Conservation (phyloP, 495 filamentous ascomycete genomes). For the Hypoxylon intermedium region DNA sequence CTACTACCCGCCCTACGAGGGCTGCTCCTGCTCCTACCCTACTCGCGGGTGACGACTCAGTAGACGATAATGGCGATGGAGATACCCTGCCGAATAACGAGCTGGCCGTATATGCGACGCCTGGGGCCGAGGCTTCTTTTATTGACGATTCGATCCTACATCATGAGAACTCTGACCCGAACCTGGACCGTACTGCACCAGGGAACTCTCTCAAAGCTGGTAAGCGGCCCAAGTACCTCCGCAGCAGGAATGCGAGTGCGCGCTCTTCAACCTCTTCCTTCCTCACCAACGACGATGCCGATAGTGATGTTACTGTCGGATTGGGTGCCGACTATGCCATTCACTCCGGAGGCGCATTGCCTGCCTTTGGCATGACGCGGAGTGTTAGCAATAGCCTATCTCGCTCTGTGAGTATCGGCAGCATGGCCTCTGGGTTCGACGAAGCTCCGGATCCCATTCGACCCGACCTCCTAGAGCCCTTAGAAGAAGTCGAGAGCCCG, state of each 20-base stretch:
- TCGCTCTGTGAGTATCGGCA: constrained; percentile 86
- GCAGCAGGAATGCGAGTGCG: constrained; percentile 75
- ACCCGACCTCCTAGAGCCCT: constrained; percentile 59
- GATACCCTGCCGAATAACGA: no score
- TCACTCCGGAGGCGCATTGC: constrained; percentile 79
- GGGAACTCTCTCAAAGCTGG: constrained; percentile 48
- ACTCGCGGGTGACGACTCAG: constrained; percentile 50
- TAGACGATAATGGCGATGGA: constrained; percentile 49
- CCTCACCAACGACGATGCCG: constrained; percentile 65
- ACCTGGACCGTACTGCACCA: constrained; percentile 29
- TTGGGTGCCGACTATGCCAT: constrained; percentile 85
- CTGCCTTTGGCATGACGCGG: constrained; percentile 62
- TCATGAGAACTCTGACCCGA: constrained; percentile 41
- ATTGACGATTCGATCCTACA: constrained; percentile 54
- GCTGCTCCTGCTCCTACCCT: constrained; percentile 66
- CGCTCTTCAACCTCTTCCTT: constrained; percentile 80
- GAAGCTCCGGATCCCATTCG: constrained; percentile 68
- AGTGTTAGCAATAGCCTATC: constrained; percentile 66
- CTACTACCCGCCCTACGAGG: no score
- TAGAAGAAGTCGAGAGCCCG: constrained; percentile 51
- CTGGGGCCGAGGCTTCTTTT: constrained; percentile 50
- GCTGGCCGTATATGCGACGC: no score
- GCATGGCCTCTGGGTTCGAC: constrained; percentile 91
- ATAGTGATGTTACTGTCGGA: constrained; percentile 70
- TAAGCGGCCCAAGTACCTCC: constrained; percentile 73